A percentile compares a stretch with the other conserved stretches of the same genome.
Evolutionary conservation across 495 filamentous ascomycete species (phyloP).

Genomic region (Venustampulla echinocandica): DNA sequence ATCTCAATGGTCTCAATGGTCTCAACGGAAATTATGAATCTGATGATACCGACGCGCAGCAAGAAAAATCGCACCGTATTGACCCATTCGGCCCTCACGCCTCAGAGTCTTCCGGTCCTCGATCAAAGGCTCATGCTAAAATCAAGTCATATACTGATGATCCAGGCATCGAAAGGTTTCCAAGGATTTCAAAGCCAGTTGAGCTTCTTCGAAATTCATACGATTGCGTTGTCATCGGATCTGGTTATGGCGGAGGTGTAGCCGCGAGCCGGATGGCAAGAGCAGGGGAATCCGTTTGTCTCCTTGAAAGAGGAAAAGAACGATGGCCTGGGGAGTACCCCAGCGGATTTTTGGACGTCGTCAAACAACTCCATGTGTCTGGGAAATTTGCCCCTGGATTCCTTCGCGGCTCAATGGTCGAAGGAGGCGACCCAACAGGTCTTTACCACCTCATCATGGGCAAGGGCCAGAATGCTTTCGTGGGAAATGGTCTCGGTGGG

Average conservation of each 20-base stretch:
- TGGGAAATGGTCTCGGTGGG: slow-evolving; percentile 58
- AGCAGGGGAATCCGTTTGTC: slow-evolving; percentile 49
- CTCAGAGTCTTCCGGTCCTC: slow-evolving; percentile 22
- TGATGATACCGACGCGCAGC: background rate
- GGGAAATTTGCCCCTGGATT: slow-evolving; percentile 39
- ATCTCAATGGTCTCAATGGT: background rate
- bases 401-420: slow-evolving; percentile 31
- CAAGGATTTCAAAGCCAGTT: slow-evolving; percentile 47
- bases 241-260: slow-evolving; percentile 59
- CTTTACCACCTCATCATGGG: slow-evolving; percentile 57
- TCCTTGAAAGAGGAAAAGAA: slow-evolving; percentile 56
- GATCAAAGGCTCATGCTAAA: slow-evolving; percentile 30
- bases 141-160: slow-evolving; percentile 36
- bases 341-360: slow-evolving; percentile 32
- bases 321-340: slow-evolving; percentile 60
- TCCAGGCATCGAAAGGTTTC: slow-evolving; percentile 29
- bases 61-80: slow-evolving; percentile 9
- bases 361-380: slow-evolving; percentile 45
- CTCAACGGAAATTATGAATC: background rate
- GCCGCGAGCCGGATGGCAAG: slow-evolving; percentile 57
- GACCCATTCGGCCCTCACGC: slow-evolving; percentile 12
- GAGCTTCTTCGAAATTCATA: slow-evolving; percentile 48
- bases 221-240: slow-evolving; percentile 58
- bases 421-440: slow-evolving; percentile 46
- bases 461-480: slow-evolving; percentile 56